Percentiles rank a stretch among this genome's conserved stretches.
Conservation (phyloP, 2,329 filamentous ascomycete species). For the Davidsoniella virescens region DNA sequence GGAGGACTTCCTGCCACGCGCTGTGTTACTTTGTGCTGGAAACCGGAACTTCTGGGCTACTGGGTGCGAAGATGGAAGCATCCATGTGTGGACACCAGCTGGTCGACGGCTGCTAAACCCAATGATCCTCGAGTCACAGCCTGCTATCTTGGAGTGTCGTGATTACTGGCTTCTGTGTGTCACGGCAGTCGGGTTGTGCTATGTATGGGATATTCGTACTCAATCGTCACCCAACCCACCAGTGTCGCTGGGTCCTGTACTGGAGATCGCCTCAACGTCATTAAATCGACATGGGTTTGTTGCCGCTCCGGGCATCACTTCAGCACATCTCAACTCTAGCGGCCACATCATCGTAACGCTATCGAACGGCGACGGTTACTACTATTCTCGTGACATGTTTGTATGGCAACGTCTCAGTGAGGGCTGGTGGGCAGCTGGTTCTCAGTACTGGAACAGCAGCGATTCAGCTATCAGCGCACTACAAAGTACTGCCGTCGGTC, state of each 20-base stretch:
- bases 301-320: conserved; percentile 68
- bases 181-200: conserved; percentile 70
- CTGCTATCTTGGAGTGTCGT: conserved; percentile 82
- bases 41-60: conserved; percentile 85
- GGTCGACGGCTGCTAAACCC: conserved; percentile 74
- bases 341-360: conserved; percentile 80
- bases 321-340: conserved; percentile 75
- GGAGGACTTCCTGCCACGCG: conserved; percentile 82
- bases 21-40: conserved; percentile 78
- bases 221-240: conserved; percentile 78
- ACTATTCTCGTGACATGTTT: conserved; percentile 72
- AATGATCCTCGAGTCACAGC: conserved; percentile 76
- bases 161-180: conserved; percentile 83
- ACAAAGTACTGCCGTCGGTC: conserved; percentile 52
- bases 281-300: conserved; percentile 62
- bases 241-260: conserved; percentile 70
- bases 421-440: conserved; percentile 93
- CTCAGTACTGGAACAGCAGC: conserved; percentile 97
- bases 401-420: conserved; percentile 94
- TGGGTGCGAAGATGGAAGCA: conserved; percentile 78
- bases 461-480: conserved; percentile 76
- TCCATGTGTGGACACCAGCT: conserved; percentile 85
- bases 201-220: conserved; percentile 84
- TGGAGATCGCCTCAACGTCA: conserved; percentile 71
- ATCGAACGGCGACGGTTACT: conserved; percentile 87